Base-by-base conservation (phyloP, 768 basidiomycete genomes). In the Leccinum fibrillosum region DNA sequence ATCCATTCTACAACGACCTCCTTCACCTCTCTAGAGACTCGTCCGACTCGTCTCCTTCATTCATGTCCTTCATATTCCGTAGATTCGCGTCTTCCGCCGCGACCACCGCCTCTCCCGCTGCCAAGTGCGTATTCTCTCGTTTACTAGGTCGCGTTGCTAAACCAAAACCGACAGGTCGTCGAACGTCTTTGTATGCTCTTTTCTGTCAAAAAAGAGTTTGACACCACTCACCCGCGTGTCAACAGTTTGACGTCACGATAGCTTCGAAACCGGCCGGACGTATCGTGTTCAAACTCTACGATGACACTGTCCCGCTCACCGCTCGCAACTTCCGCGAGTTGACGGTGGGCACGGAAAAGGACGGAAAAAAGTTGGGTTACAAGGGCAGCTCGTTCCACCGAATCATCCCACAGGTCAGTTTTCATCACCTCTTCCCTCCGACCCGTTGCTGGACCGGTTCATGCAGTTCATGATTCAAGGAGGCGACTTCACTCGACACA, bases 281-380 rank as follows among this genome's bases (percentile, higher is more conserved):
- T 48, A 83, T 95, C 63, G 80, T 86, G 26, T 92, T 95, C 83
- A 85, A 89, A 73, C 82, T 95, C 45, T 92, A 82, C 74, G 90
- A 94, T 73, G 82, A 87, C 55, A 78, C 82, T 17, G 90, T 92
- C n/a, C 94, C 94, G 54, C 83, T 81, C 73, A 94, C 93, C 11
- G 72, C 89, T 3, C 75, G 74, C 52, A 93, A 94, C 78, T 94
- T 94, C 77, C 86, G 92, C 54, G 86, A 89, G 68, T 80, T 94
- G 49, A 84, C 86, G 8, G 84, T 85, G 6, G 84, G 84, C 7
- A 54, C 58, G 12, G 49, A 66, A 1, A 60, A 63, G 37, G 55
- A 60, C 2, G 77, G 83, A 64, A 79, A 83, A 59, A 83, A 85
- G 19, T 86, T 87, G 63, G 90, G 88, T 8, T 97, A 94, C 74